Evolutionary conservation across 2,329 filamentous ascomycete species (phyloP).

Genomic region (Fusarium sacchari): DNA sequence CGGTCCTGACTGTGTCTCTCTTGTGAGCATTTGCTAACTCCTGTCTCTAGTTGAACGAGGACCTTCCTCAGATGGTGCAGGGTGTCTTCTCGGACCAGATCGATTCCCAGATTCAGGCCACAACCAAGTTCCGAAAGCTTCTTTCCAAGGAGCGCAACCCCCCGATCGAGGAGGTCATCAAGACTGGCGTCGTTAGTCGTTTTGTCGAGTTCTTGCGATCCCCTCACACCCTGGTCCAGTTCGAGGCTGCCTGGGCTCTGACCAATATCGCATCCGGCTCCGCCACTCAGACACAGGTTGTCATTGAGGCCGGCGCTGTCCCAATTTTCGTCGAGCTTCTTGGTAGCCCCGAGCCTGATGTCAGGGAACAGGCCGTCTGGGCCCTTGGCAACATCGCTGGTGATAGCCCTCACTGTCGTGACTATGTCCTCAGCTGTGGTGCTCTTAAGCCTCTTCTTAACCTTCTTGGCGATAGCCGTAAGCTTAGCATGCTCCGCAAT

Average conservation of each 20-base stretch:
- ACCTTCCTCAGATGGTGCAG: constrained; percentile 97
- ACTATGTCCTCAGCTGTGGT: constrained; percentile 92
- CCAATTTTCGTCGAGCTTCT: constrained; percentile 98
- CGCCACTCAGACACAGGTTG: constrained; percentile 96
- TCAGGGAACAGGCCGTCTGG: constrained; percentile 98
- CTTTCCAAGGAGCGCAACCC: constrained; percentile 99
- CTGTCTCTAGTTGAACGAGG: constrained; percentile 82
- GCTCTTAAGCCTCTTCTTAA: constrained; percentile 90
- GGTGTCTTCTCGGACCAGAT: constrained; percentile 99
- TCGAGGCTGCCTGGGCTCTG: constrained; percentile 98
- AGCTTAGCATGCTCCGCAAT: constrained; percentile 98
- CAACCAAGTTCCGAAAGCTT: constrained; percentile 98
- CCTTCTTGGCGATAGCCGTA: constrained; percentile 95
- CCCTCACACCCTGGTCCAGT: constrained; percentile 97
- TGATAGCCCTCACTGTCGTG: constrained; percentile 96
- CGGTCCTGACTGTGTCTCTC: background rate
- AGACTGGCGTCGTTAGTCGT: constrained; percentile 95
- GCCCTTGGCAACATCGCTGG: constrained; percentile 98
- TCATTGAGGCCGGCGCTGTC: constrained; percentile 97
- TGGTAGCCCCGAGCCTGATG: constrained; percentile 95
- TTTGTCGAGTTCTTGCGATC: constrained; percentile 99
- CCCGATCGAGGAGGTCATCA: constrained; percentile 98
- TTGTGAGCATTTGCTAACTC: constrained; percentile 30
- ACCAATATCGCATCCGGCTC: constrained; percentile 99
- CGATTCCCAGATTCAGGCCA: constrained; percentile 95